Evolutionary conservation across 2,329 filamentous ascomycete species (phyloP).

Genomic region (Eurotiales sp.): DNA sequence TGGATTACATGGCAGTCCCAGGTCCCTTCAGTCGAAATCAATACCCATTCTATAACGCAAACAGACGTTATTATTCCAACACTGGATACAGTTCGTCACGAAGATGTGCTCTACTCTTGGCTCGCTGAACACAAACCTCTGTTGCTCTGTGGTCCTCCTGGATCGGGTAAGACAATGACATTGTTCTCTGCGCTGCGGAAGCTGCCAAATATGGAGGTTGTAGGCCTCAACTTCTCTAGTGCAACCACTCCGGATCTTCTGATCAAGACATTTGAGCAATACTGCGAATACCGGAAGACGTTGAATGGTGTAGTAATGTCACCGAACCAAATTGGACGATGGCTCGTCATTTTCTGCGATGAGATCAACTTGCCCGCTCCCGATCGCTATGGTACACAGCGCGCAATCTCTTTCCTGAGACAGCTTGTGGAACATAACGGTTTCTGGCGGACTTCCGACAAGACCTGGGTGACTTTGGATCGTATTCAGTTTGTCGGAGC

Average conservation of each 20-base stretch:
- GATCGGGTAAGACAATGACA: conserved; percentile 99
- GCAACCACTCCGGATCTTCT: conserved; percentile 96
- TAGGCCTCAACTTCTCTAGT: conserved; percentile 98
- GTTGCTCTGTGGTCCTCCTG: conserved; percentile 91
- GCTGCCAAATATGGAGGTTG: conserved; percentile 97
- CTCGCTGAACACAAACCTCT: conserved; percentile 97
- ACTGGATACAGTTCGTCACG: conserved; percentile 92
- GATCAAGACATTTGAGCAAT: conserved; percentile 99
- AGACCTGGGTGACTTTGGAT: conserved; percentile 95
- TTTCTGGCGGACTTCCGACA: conserved; percentile 97
- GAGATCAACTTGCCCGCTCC: conserved; percentile 98
- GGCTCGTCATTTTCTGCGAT: conserved; percentile 98
- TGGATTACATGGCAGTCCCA: conserved; percentile 94
- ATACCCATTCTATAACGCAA: conserved; percentile 95
- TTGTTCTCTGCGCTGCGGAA: conserved; percentile 96
- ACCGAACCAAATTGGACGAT: conserved; percentile 92
- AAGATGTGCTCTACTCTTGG: conserved; percentile 99
- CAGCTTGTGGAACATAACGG: conserved; percentile 98
- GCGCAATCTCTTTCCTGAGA: conserved; percentile 93
- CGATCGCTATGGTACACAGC: conserved; percentile 95
- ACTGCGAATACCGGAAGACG: conserved; percentile 99
- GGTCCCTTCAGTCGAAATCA: conserved; percentile 91
- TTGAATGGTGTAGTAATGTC: conserved; percentile 93
- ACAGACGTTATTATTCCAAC: conserved; percentile 99
- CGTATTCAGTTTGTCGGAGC: conserved; percentile 98